Conservation (phyloP, 1,284 basidiomycete genomes). For the Apiotrichum porosum region DNA sequence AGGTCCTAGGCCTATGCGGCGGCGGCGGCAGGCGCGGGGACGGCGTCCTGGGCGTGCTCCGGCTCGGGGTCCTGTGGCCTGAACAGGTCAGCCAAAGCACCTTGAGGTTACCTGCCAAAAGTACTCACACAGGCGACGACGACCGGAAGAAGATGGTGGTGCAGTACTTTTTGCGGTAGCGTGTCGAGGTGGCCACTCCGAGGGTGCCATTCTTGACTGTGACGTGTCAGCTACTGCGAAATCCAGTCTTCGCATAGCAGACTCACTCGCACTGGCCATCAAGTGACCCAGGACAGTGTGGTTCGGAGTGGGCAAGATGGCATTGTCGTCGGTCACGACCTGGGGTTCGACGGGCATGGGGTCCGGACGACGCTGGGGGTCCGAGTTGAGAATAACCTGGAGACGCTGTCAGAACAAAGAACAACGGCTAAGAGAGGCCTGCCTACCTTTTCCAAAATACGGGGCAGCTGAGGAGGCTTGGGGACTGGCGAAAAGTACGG, state of each 20-base stretch:
- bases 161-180: conserved; percentile 87
- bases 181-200: conserved; percentile 86
- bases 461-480: conserved; percentile 76
- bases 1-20: too few species aligned
- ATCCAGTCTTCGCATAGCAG: neutral
- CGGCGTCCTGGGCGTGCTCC: too few species aligned
- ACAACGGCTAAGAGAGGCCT: too few species aligned
- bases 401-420: too few species aligned
- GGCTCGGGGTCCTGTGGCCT: too few species aligned
- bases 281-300: conserved; percentile 95
- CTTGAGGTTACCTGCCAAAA: too few species aligned
- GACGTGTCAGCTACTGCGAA: conserved; percentile 51
- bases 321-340: conserved; percentile 69
- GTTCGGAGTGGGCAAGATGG: conserved; percentile 86
- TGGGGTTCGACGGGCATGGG: conserved; percentile 18
- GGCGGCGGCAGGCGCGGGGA: too few species aligned
- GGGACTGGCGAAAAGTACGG: conserved; percentile 56
- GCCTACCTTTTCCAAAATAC: conserved; percentile 63
- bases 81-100: too few species aligned
- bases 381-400: conserved; percentile 81
- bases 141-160: conserved; percentile 58
- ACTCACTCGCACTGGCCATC: conserved; percentile 57
- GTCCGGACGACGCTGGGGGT: conserved; percentile 41
- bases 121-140: conserved; percentile 1
- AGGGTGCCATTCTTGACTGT: conserved; percentile 91